phyloP scores from a whole-genome alignment of 352 stramenopile species.

The Pythium coloratum region DNA sequence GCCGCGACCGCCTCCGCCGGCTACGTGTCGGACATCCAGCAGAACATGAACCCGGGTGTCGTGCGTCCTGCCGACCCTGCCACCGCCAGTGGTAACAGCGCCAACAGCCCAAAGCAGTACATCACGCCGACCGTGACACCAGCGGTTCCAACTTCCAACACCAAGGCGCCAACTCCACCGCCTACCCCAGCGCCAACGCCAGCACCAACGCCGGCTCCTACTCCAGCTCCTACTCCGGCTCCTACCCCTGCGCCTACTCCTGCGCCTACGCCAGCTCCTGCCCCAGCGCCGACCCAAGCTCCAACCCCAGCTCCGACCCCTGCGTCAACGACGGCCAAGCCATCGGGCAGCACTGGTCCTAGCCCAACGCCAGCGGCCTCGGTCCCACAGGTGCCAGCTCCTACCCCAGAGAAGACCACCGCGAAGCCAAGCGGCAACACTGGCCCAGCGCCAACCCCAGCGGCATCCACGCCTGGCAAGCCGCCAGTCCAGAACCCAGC shows the following conservation, averaged over 20 bases:
- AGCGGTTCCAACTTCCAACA: constrained; percentile 7
- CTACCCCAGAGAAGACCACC: neutral
- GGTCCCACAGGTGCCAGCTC: constrained; percentile 9
- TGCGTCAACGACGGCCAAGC: constrained; percentile 1
- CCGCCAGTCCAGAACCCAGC: neutral
- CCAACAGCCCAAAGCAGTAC: constrained; percentile 18
- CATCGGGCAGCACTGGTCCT: neutral
- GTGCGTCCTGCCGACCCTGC: constrained; percentile 13
- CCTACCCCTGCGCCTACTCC: constrained; percentile 23
- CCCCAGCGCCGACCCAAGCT: neutral
- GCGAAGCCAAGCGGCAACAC: neutral
- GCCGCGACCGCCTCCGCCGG: constrained; percentile 18
- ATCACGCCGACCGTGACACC: constrained; percentile 14
- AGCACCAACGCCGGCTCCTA: neutral
- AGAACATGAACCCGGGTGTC: constrained; percentile 18
- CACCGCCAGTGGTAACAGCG: constrained; percentile 3
- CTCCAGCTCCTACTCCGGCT: constrained; percentile 21
- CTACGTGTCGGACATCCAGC: constrained; percentile 18
- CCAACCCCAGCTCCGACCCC: constrained; percentile 18
- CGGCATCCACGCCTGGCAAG: constrained; percentile 2
- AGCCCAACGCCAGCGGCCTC: constrained; percentile 8
- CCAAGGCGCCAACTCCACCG: constrained; percentile 7
- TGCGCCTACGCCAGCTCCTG: constrained; percentile 5
- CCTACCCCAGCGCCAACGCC: constrained; percentile 11
- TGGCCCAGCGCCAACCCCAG: constrained; percentile 4